Conservation (phyloP, 805 yeast species). For the Groenewaldozyma salmanticensis region DNA sequence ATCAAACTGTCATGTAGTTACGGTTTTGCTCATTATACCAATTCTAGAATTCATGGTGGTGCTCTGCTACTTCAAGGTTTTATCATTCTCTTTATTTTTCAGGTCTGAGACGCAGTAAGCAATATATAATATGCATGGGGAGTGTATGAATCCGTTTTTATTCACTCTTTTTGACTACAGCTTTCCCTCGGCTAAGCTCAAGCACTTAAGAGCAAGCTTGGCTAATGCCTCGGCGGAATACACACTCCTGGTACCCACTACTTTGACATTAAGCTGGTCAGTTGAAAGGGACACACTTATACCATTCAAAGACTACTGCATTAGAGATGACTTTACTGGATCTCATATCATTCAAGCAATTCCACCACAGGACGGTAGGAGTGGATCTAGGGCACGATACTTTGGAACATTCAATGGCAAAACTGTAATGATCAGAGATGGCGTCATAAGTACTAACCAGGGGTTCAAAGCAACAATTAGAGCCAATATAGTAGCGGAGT, state of each 20-base stretch:
- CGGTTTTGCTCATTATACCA: too few relatives aligned
- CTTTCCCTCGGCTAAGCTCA: slow-evolving; percentile 26
- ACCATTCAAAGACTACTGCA: slow-evolving; percentile 43
- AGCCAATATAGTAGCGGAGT: slow-evolving; percentile 36
- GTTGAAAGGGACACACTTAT: slow-evolving; percentile 31
- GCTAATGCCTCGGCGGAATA: slow-evolving; percentile 38
- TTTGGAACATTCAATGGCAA: slow-evolving; percentile 27
- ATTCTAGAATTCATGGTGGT: too few relatives aligned
- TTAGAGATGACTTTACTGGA: slow-evolving; percentile 48
- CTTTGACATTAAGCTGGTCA: slow-evolving; percentile 35
- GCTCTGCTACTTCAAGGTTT: too few relatives aligned
- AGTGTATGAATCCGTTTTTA: slow-evolving; percentile 49
- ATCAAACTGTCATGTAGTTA: too few relatives aligned
- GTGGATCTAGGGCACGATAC: slow-evolving; percentile 17
- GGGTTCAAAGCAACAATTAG: slow-evolving; percentile 44
- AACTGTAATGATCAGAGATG: slow-evolving; percentile 47
- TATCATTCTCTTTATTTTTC: too few relatives aligned
- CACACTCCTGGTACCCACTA: slow-evolving; percentile 56
- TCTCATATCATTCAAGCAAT: slow-evolving; percentile 46
- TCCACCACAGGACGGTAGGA: slow-evolving; percentile 18
- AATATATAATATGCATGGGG: neutral
- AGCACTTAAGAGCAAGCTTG: slow-evolving; percentile 21
- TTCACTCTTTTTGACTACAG: slow-evolving; percentile 62
- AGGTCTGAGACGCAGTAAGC: too few relatives aligned
- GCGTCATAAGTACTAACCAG: slow-evolving; percentile 43